These are phyloP conservation scores for Xylariaceae sp. DNA, from an alignment of 2,329 filamentous ascomycete genomes.

Conservation along the genomic window DNA sequence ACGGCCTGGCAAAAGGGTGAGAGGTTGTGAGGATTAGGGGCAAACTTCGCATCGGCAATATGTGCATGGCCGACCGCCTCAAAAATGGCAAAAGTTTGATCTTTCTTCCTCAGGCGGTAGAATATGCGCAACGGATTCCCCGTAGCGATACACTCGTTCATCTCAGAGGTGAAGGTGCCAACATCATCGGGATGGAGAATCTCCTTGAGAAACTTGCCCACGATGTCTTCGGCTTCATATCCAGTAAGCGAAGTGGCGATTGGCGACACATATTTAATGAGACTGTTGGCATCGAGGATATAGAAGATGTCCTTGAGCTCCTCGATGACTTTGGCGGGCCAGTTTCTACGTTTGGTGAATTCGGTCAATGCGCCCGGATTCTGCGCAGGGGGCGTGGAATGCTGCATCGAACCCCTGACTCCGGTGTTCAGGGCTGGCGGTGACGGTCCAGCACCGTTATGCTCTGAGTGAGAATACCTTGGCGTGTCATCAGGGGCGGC, in stretches of 20 bases:
- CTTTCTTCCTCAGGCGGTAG: constrained; percentile 72
- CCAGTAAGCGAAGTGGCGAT: constrained; percentile 71
- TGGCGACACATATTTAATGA: constrained; percentile 79
- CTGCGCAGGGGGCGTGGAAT: constrained; percentile 25
- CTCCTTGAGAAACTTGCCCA: constrained; percentile 71
- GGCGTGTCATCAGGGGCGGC: constrained; percentile 19
- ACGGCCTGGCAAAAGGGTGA: constrained; percentile 77
- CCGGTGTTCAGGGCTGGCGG: constrained; percentile 29
- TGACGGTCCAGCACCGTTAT: constrained; percentile 20
- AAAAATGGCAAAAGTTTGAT: constrained; percentile 71
- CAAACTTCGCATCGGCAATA: constrained; percentile 63
- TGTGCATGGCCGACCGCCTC: constrained; percentile 92
- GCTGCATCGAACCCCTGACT: constrained; percentile 27
- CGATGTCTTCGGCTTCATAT: constrained; percentile 63
- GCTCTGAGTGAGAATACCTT: constrained; percentile 23
- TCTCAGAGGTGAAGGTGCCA: constrained; percentile 74
- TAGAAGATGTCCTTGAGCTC: constrained; percentile 85
- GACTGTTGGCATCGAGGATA: constrained; percentile 78
- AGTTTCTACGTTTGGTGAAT: constrained; percentile 61
- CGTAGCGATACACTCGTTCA: constrained; percentile 81
- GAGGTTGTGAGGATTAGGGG: constrained; percentile 57
- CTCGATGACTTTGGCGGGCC: constrained; percentile 83
- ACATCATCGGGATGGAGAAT: constrained; percentile 83
- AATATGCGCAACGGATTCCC: constrained; percentile 78
- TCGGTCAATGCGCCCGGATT: constrained; percentile 47